Evolutionary conservation across 202 grass and related monocot genomes (phyloP).

Genomic region (Thinopyrum obtusiflorum): DNA sequence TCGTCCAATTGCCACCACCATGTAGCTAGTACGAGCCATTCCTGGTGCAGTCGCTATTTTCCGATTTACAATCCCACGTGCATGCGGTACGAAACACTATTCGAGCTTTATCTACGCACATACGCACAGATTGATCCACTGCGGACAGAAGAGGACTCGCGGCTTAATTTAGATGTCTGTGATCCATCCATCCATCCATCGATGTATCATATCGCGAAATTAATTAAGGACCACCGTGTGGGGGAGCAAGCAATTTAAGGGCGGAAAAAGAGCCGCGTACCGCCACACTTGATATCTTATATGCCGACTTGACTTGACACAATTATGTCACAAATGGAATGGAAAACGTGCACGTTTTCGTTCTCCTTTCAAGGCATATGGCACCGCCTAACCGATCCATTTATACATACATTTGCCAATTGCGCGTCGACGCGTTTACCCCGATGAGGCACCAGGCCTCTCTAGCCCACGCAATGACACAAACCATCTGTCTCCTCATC

Average conservation of each 20-base stretch:
- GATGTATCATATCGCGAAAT: not conserved
- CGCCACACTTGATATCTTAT: not conserved
- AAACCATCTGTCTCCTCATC: no score
- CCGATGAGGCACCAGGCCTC: no score
- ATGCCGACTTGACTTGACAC: conserved; percentile 4
- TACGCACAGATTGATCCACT: not conserved
- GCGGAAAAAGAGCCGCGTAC: conserved; percentile 22
- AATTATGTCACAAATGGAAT: not conserved
- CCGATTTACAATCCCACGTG: conserved; percentile 27
- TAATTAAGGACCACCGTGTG: conserved; percentile 20
- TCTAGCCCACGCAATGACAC: no score
- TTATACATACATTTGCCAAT: not conserved
- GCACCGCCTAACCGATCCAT: not conserved
- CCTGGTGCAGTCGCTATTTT: not conserved
- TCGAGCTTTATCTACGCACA: not conserved
- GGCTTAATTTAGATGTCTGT: conserved; percentile 15
- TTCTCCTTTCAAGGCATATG: not conserved
- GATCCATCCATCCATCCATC: not conserved
- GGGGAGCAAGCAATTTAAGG: conserved; percentile 30
- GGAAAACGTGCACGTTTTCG: not conserved
- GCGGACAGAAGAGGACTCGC: not conserved
- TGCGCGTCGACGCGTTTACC: not conserved
- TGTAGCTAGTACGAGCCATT: no score
- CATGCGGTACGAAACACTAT: not conserved
- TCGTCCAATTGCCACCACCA: not conserved